phyloP scores from a whole-genome alignment of 768 basidiomycete genomes.

The Leccinum ochraceum region DNA sequence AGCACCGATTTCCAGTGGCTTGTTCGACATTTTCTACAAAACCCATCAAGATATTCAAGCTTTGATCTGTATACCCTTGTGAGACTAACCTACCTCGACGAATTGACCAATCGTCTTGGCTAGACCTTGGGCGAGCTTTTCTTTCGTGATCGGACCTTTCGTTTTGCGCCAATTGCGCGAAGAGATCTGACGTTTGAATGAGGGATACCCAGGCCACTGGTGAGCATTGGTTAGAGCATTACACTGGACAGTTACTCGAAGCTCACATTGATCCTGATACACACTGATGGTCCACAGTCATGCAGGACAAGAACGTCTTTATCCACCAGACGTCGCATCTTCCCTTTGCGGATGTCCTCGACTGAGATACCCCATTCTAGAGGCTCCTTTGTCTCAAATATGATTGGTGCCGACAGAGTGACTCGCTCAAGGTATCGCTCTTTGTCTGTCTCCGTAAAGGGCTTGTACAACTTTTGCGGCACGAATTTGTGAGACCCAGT shows the following conservation, averaged over 20 bases:
- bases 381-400: constrained; percentile 56
- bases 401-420: constrained; percentile 60
- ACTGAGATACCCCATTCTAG: constrained; percentile 62
- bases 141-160: constrained; percentile 72
- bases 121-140: constrained; percentile 71
- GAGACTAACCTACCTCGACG: constrained; percentile 47
- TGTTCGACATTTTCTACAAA: constrained; percentile 47
- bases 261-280: constrained; percentile 71
- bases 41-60: constrained; percentile 3
- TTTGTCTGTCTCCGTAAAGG: constrained; percentile 74
- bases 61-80: constrained; percentile 34
- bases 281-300: constrained; percentile 76
- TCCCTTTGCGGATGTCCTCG: constrained; percentile 64
- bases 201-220: constrained; percentile 79
- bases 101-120: constrained; percentile 69
- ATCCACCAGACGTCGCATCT: constrained; percentile 52
- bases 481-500: constrained; percentile 47
- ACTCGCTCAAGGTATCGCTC: constrained; percentile 77
- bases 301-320: constrained; percentile 70
- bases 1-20: constrained; percentile 60
- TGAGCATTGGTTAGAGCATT: constrained; percentile 40
- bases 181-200: constrained; percentile 72
- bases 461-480: constrained; percentile 70
- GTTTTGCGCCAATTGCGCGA: constrained; percentile 77
- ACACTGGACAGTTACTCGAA: constrained; percentile 6